phyloP scores from a whole-genome alignment of 495 filamentous ascomycete genomes.

The Annulohypoxylon bovei region DNA sequence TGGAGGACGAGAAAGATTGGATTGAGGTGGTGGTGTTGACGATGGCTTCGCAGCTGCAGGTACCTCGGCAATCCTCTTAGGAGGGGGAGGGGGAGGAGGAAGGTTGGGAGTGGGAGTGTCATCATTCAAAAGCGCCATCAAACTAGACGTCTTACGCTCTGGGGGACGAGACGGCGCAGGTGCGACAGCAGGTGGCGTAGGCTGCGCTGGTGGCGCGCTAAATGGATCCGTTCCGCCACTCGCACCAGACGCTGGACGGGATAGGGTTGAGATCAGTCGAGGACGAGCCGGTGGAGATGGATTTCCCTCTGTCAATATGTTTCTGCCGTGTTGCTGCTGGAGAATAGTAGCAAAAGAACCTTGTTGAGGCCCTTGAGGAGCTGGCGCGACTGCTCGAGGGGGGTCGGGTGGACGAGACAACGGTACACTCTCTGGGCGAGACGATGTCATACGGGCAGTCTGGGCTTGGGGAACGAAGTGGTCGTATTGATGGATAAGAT shows the following conservation, averaged over 20 bases:
- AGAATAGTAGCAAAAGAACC: conserved; percentile 36
- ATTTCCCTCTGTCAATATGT: conserved; percentile 46
- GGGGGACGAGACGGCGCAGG: conserved; percentile 47
- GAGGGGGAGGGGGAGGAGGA: conserved; percentile 49
- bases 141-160: conserved; percentile 57
- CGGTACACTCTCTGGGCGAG: conserved; percentile 51
- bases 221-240: conserved; percentile 51
- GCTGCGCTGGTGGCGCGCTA: conserved; percentile 46
- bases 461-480: conserved; percentile 42
- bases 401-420: conserved; percentile 56
- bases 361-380: conserved; percentile 41
- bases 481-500: conserved; percentile 49
- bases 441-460: conserved; percentile 43
- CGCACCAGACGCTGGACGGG: conserved; percentile 47
- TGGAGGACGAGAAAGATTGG: conserved; percentile 50
- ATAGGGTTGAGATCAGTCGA: conserved; percentile 46
- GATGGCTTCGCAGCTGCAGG: conserved; percentile 47
- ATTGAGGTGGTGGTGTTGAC: conserved; percentile 57
- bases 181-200: conserved; percentile 44
- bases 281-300: conserved; percentile 46
- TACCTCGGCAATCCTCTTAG: conserved; percentile 55
- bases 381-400: conserved; percentile 49
- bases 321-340: conserved; percentile 48
- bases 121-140: conserved; percentile 62
- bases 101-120: conserved; percentile 43